phyloP scores from a whole-genome alignment of 805 yeast species.

The Metschnikowia borealis region DNA sequence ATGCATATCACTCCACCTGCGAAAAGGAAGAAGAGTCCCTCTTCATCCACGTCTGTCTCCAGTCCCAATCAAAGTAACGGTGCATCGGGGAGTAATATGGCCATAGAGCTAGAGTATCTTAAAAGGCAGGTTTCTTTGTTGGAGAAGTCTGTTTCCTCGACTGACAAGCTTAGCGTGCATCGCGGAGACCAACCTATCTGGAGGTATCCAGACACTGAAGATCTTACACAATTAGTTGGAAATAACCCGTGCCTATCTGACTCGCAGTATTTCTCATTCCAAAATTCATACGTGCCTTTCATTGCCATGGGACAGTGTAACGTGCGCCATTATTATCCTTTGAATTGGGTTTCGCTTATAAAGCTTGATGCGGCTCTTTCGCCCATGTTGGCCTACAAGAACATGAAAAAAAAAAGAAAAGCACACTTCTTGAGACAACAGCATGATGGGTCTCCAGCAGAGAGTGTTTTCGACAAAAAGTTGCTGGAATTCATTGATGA shows the following conservation, averaged over 20 bases:
- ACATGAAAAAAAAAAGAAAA: not conserved
- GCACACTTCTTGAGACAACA: not conserved
- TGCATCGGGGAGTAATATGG: conserved; percentile 8
- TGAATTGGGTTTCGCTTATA: conserved; percentile 16
- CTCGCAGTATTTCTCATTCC: conserved; percentile 34
- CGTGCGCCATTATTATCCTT: conserved; percentile 15
- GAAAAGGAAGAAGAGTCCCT: not conserved
- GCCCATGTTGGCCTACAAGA: conserved; percentile 18
- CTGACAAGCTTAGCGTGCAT: not conserved
- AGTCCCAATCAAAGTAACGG: not conserved
- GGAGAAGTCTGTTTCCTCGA: conserved; percentile 16
- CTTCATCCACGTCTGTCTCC: not conserved
- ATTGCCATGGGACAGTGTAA: conserved; percentile 5
- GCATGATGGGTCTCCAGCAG: conserved; percentile 8
- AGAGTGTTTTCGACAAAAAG: conserved; percentile 12
- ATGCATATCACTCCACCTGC: conserved; percentile 4
- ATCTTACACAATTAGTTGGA: conserved; percentile 9
- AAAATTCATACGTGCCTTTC: conserved; percentile 24
- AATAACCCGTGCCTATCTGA: conserved; percentile 17
- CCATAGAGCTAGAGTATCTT: conserved; percentile 18
- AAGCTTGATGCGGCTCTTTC: conserved; percentile 16
- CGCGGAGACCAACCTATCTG: conserved; percentile 5
- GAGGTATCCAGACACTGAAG: conserved; percentile 3
- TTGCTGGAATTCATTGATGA: conserved; percentile 9
- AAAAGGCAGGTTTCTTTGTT: conserved; percentile 18